Conservation (phyloP, 257 asterid species). For the Handroanthus guayacan region DNA sequence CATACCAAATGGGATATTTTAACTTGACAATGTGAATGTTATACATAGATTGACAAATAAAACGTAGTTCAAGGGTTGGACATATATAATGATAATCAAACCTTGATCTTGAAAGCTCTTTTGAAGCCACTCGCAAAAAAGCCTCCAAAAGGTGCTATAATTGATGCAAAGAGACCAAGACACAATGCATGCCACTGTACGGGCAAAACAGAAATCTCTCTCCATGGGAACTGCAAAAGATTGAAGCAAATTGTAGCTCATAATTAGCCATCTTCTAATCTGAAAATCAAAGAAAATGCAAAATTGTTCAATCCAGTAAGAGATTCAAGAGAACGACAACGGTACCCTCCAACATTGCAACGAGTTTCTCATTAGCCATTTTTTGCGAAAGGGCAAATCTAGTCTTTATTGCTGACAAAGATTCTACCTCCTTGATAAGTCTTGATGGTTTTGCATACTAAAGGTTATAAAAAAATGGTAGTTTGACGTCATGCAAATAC, state of each 20-base stretch:
- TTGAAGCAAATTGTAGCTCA: conserved; percentile 19
- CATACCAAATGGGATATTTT: conserved; percentile 5
- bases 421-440: not conserved
- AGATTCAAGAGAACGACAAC: no score
- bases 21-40: not conserved
- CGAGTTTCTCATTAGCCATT: conserved; percentile 3
- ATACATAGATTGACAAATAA: not conserved
- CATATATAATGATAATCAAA: conserved; percentile 20
- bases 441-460: not conserved
- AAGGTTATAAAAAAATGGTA: not conserved
- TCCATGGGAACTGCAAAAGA: conserved; percentile 71
- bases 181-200: conserved; percentile 87
- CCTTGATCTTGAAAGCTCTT: conserved; percentile 91
- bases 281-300: conserved; percentile 7
- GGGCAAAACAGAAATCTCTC: conserved; percentile 65
- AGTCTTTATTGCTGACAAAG: not conserved
- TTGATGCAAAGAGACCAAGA: conserved; percentile 85
- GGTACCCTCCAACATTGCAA: not conserved
- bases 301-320: no score
- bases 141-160: conserved; percentile 93
- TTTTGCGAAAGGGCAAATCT: not conserved
- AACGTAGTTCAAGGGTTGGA: conserved; percentile 12
- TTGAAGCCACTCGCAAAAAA: conserved; percentile 91
- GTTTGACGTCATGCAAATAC: not conserved
- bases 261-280: conserved; percentile 19